Evolutionary conservation across 768 basidiomycete genomes (phyloP).

Genomic region (Cantharellus anzutake): DNA sequence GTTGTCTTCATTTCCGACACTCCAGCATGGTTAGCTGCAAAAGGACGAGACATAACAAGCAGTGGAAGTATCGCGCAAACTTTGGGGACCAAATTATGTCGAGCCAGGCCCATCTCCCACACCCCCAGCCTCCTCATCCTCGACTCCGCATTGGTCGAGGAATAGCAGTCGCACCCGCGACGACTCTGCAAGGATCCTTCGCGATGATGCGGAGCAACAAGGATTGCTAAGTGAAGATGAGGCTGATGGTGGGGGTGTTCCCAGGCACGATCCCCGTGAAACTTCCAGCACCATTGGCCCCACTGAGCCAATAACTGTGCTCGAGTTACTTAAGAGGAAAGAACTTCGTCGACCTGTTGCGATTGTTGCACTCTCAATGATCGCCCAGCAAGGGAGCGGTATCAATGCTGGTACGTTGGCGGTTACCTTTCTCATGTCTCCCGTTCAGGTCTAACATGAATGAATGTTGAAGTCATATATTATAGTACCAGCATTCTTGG

Average conservation of each 20-base stretch:
- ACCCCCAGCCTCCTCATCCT: no score
- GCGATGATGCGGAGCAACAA: no score
- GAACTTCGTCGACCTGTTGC: neutral
- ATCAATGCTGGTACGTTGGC: conserved; percentile 16
- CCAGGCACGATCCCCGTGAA: no score
- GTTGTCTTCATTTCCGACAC: neutral
- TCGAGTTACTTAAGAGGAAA: neutral
- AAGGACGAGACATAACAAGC: neutral
- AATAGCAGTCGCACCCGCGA: no score
- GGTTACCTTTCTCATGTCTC: conserved; percentile 1
- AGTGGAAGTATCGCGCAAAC: neutral
- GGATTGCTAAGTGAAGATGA: no score
- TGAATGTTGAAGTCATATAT: conserved; percentile 4
- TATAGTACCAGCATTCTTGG: conserved; percentile 9
- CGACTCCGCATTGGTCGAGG: no score
- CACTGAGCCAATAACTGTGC: neutral
- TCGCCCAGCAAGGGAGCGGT: conserved; percentile 4
- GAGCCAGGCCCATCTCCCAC: no score
- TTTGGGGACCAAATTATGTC: no score
- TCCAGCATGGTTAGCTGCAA: neutral
- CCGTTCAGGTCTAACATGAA: neutral
- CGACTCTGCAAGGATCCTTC: no score
- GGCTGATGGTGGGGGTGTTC: no score
- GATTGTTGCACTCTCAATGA: conserved; percentile 4
- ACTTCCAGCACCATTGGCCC: neutral